phyloP scores from a whole-genome alignment of 345 rosid genomes.

The Dipteronia sinensis region DNA sequence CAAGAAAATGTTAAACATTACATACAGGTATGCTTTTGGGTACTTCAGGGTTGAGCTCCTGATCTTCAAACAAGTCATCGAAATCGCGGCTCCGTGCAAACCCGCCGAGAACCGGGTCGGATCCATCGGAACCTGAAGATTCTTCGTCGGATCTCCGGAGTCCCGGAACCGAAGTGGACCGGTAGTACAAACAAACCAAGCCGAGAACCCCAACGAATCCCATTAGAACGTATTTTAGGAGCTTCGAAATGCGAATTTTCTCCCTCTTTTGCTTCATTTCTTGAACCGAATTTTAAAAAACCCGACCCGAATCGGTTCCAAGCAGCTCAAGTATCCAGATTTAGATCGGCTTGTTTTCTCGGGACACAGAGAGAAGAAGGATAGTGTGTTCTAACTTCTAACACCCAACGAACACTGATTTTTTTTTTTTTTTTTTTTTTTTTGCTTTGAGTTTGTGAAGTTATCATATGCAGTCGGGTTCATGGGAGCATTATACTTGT shows the following conservation, averaged over 20 bases:
- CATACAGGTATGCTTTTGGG: conserved; percentile 76
- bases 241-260: conserved; percentile 48
- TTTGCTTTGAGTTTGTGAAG: too few species aligned
- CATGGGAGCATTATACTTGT: too few species aligned
- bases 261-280: conserved; percentile 63
- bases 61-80: conserved; percentile 41
- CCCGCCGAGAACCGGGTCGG: conserved; percentile 43
- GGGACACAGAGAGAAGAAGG: background rate
- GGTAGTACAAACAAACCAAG: conserved; percentile 70
- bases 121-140: conserved; percentile 36
- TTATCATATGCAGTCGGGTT: background rate
- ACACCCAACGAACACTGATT: background rate
- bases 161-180: conserved; percentile 76
- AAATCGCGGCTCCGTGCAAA: conserved; percentile 28
- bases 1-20: background rate
- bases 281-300: background rate
- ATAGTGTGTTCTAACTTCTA: too few species aligned
- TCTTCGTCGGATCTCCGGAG: conserved; percentile 54
- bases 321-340: background rate
- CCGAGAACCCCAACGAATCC: conserved; percentile 64
- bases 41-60: conserved; percentile 35
- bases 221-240: conserved; percentile 54
- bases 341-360: background rate
- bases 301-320: background rate
- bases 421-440: too few species aligned